A percentile compares a stretch with the other conserved stretches of the same genome.
Conservation (phyloP, 1,284 basidiomycete genomes). For the Ustilago vetiveriae region DNA sequence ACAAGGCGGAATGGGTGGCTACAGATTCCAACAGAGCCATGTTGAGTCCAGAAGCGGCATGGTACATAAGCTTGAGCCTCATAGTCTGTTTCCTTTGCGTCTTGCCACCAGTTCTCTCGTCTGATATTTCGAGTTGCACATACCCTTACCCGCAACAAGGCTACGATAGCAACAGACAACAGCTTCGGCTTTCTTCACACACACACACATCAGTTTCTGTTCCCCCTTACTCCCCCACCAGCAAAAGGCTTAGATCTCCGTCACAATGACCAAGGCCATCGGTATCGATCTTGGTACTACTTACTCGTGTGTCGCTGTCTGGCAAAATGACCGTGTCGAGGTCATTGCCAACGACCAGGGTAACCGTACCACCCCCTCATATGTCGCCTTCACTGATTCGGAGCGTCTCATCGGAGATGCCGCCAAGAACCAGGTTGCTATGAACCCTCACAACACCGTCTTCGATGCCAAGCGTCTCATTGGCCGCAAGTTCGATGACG, state of each 20-base stretch:
- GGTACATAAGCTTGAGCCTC: conserved; percentile 34
- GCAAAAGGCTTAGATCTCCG: conserved; percentile 16
- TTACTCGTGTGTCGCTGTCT: conserved; percentile 79
- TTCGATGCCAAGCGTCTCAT: conserved; percentile 92
- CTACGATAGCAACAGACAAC: conserved; percentile 24
- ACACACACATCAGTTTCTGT: no score
- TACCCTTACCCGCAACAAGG: conserved; percentile 34
- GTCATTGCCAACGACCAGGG: conserved; percentile 93
- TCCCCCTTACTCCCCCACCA: conserved; percentile 3
- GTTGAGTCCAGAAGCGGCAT: not conserved
- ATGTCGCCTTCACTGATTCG: conserved; percentile 72
- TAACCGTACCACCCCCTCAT: conserved; percentile 89
- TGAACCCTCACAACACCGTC: conserved; percentile 71
- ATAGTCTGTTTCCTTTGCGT: no score
- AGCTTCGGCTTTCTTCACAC: conserved; percentile 13
- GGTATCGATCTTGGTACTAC: conserved; percentile 89
- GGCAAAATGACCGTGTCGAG: conserved; percentile 98
- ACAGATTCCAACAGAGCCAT: conserved; percentile 2
- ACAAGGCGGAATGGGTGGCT: conserved; percentile 12
- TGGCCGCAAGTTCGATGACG: conserved; percentile 83
- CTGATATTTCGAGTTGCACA: conserved; percentile 40
- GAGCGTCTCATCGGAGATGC: conserved; percentile 96
- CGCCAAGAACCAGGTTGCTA: conserved; percentile 87
- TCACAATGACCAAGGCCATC: conserved; percentile 76
- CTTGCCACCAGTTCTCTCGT: conserved; percentile 13